Base-by-base conservation (phyloP, 1,139 yeast genomes). In the Entelexis sorbosivorans region DNA sequence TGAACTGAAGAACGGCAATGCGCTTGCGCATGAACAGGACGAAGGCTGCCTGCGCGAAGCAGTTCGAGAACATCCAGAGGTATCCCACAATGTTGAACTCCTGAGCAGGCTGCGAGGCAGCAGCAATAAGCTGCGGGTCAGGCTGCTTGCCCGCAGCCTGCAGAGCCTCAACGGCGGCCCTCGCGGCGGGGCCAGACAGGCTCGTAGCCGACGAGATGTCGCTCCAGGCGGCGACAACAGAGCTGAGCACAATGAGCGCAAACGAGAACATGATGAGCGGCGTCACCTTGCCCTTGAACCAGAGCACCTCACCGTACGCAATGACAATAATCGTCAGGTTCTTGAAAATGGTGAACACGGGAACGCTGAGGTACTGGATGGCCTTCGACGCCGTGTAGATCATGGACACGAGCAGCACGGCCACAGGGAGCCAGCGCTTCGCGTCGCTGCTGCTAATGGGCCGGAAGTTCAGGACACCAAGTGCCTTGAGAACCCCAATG, bases 311-410 rank as follows among this genome's bases (percentile, higher is more conserved):
- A 72, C 97, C 97, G 67, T 91, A 91, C 45, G 98, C 98, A 68
- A 91, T 91, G 66, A 91, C 74, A 61, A 91, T 91, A 65, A 91
- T 91, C 57, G 98, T 91, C 70, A 93, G 79, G 72, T 91, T 91
- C 76, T 93, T 91, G 81, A 93, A 91, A 63, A 91, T 91, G 60
- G 98, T 93, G 75, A 88, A 91, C 53, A 91, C 95, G 49, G 98
- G 98, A 56, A 91, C 91, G 50, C 91, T 75, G 66, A 91, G 78
- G 71, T 71, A 87, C 70, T 87, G 94, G 65, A 91, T 75, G 53
- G 98, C 96, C 75, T 88, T 91, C 55, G 96, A 85, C 45, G 94
- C 85, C 55, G 98, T 93, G 75, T 89, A 93, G 67, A 89, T 89
- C 97, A 91, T 91, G 52, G 79, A 73, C 42, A 89, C 97, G 65